These are phyloP conservation scores for Trichoderma gamsii DNA, from an alignment of 495 filamentous ascomycete genomes.

Conservation along the genomic window DNA sequence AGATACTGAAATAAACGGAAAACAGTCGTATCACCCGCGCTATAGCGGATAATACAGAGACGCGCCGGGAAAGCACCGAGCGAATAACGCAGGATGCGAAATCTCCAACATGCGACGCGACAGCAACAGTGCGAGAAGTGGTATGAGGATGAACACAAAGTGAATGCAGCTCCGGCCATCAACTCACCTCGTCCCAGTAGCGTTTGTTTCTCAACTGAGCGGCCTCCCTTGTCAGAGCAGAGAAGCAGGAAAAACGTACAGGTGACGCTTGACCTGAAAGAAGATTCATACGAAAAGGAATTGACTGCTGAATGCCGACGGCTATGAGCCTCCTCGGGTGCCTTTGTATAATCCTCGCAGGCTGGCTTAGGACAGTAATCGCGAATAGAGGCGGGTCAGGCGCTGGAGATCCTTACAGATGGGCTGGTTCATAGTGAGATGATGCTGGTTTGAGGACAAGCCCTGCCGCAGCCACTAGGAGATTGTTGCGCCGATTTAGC, in stretches of 20 bases:
- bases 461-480: no score
- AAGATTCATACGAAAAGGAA: background rate
- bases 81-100: background rate
- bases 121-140: background rate
- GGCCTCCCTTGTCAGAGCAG: background rate
- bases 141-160: background rate
- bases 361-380: background rate
- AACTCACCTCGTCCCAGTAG: slow-evolving; percentile 1
- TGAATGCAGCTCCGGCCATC: background rate
- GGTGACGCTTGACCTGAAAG: background rate
- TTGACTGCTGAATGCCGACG: no score
- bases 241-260: background rate
- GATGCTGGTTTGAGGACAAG: no score
- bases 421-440: background rate
- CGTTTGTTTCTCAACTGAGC: background rate
- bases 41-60: background rate
- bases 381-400: background rate
- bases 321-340: no score
- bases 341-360: no score
- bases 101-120: background rate
- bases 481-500: no score
- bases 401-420: background rate
- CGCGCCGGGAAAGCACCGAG: background rate
- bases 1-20: background rate
- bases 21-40: background rate